Percentiles rank a stretch among this genome's conserved stretches.
phyloP scores from a whole-genome alignment of 805 yeast genomes.

The Saccharomyces paradoxus region DNA sequence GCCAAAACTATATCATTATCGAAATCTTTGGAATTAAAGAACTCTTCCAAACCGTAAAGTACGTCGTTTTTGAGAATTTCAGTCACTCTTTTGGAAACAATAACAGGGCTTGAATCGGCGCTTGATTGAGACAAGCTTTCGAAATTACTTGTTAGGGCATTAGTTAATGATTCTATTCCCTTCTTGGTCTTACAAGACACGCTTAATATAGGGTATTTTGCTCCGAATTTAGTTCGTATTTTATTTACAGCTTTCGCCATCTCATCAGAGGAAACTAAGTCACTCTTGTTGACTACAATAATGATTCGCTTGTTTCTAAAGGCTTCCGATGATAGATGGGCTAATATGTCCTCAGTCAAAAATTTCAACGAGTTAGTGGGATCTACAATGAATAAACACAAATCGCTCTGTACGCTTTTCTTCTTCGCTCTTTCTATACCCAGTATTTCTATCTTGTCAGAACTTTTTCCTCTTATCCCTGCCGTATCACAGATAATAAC shows the following conservation, averaged over 20 bases:
- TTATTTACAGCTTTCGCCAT: conserved; percentile 15
- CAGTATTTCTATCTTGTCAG: conserved; percentile 60
- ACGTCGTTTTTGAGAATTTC: conserved; percentile 74
- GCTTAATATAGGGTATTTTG: conserved; percentile 20
- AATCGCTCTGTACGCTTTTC: conserved; percentile 53
- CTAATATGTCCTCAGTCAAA: conserved; percentile 31
- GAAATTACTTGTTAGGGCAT: conserved; percentile 39
- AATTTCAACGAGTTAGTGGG: conserved; percentile 14
- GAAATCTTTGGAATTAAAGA: conserved; percentile 37
- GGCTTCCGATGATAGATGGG: conserved; percentile 10
- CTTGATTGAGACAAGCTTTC: conserved; percentile 38
- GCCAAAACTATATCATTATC: conserved; percentile 72
- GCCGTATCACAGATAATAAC: conserved; percentile 88
- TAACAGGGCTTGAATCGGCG: conserved; percentile 54
- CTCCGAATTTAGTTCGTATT: conserved; percentile 17
- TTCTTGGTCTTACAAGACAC: conserved; percentile 54
- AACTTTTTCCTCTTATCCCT: conserved; percentile 54
- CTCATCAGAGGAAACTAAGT: conserved; percentile 31
- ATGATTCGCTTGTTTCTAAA: conserved; percentile 22
- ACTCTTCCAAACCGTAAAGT: conserved; percentile 62
- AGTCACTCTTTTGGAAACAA: conserved; percentile 65
- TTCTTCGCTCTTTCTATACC: conserved; percentile 74
- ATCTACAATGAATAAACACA: conserved; percentile 54
- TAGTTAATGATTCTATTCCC: conserved; percentile 48
- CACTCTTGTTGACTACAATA: conserved; percentile 54